Conservation (phyloP, 345 rosid species). For the Acer saccharum region DNA sequence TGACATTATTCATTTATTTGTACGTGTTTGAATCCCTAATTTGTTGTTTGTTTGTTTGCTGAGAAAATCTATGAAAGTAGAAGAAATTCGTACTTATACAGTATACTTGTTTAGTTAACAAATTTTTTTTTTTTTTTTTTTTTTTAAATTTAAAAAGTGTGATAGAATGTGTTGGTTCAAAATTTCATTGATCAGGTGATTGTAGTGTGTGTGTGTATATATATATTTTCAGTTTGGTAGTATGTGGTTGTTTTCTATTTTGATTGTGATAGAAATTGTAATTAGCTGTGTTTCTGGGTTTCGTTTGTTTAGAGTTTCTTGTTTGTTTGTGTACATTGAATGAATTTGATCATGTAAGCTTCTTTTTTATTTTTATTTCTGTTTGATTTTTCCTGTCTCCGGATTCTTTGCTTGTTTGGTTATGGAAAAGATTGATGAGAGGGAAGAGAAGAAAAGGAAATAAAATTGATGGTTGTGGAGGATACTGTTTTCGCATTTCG, state of each 20-base stretch:
- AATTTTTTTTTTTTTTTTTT: too few relatives aligned
- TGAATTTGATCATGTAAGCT: neutral
- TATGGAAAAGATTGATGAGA: neutral
- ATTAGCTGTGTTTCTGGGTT: too few relatives aligned
- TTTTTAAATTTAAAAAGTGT: too few relatives aligned
- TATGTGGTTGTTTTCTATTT: too few relatives aligned
- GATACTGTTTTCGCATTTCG: neutral
- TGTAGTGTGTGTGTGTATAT: too few relatives aligned
- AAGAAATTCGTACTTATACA: neutral
- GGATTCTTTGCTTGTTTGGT: neutral
- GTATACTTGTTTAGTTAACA: too few relatives aligned
- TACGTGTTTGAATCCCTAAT: neutral
- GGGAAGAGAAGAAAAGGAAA: neutral
- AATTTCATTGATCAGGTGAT: too few relatives aligned
- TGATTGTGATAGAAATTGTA: too few relatives aligned
- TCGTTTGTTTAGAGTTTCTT: too few relatives aligned
- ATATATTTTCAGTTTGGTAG: too few relatives aligned
- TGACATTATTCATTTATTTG: neutral
- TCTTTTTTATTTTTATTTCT: neutral
- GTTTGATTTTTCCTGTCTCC: neutral
- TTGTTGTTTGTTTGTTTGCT: conserved; percentile 5
- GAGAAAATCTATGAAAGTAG: neutral
- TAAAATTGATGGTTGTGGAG: too few relatives aligned
- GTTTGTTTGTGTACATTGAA: neutral
- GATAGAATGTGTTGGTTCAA: neutral